Evolutionary conservation across 1,284 basidiomycete species (phyloP).

Genomic region (Trichosporon asahii): DNA sequence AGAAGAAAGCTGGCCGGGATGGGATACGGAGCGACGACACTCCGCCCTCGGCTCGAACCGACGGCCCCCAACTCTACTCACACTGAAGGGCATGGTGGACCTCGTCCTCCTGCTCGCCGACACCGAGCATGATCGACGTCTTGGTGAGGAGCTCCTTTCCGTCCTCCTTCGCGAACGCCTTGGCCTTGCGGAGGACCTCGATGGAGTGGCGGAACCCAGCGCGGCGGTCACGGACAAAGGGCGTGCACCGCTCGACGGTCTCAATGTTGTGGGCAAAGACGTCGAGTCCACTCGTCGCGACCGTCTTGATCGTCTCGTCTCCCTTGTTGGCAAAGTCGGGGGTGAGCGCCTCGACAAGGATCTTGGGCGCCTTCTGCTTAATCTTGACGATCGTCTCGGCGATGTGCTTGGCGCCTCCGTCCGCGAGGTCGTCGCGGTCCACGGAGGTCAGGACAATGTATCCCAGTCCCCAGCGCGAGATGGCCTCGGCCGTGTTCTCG

Average conservation of each 20-base stretch:
- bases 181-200: conserved; percentile 76
- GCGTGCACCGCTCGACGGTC: conserved; percentile 88
- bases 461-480: conserved; percentile 94
- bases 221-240: conserved; percentile 88
- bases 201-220: conserved; percentile 90
- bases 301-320: conserved; percentile 65
- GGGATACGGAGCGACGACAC: too few species aligned
- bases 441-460: conserved; percentile 98
- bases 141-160: conserved; percentile 84
- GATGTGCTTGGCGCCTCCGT: conserved; percentile 91
- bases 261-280: conserved; percentile 99
- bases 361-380: conserved; percentile 92
- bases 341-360: conserved; percentile 93
- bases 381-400: conserved; percentile 92
- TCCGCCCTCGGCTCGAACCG: too few species aligned
- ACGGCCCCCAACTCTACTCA: conserved; percentile 53
- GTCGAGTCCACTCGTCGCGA: conserved; percentile 89
- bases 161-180: conserved; percentile 73
- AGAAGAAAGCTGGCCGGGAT: too few species aligned
- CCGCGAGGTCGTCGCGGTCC: conserved; percentile 89
- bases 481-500: conserved; percentile 97
- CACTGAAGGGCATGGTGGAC: conserved; percentile 78
- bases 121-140: conserved; percentile 97
- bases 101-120: conserved; percentile 86
- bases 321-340: conserved; percentile 86